A percentile compares a stretch with the other conserved stretches of the same genome.
Conservation (phyloP, 2,329 filamentous ascomycete species). For the Pseudopyrenochaeta lycopersici region DNA sequence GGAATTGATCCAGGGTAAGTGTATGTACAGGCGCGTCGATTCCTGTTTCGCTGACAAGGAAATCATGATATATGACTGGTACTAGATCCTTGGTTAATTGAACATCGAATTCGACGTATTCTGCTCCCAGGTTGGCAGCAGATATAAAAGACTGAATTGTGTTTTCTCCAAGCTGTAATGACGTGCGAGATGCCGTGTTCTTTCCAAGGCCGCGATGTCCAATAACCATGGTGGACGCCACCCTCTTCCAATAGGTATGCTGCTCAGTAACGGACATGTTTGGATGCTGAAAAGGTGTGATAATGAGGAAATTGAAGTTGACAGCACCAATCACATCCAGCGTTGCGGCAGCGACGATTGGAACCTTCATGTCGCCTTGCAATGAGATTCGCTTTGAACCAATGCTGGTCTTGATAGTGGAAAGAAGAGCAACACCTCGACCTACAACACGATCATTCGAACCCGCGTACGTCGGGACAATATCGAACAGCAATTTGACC, state of each 20-base stretch:
- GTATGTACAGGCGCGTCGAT: constrained; percentile 97
- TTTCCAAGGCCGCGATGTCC: constrained; percentile 82
- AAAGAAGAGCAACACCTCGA: constrained; percentile 86
- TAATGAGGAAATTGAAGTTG: constrained; percentile 95
- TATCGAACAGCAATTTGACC: constrained; percentile 91
- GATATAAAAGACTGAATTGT: constrained; percentile 96
- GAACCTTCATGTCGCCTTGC: constrained; percentile 90
- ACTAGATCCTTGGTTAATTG: constrained; percentile 99
- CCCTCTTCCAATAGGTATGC: constrained; percentile 96
- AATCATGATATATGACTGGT: constrained; percentile 98
- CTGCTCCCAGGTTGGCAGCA: constrained; percentile 87
- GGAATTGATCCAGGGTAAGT: constrained; percentile 91
- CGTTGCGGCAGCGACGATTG: constrained; percentile 81
- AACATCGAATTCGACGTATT: constrained; percentile 81
- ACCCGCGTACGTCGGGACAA: constrained; percentile 94
- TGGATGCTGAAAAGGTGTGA: constrained; percentile 92
- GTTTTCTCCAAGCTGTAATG: constrained; percentile 94
- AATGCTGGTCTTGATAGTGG: constrained; percentile 82
- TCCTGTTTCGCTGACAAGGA: constrained; percentile 95
- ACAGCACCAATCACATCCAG: constrained; percentile 93
- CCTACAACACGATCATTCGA: constrained; percentile 82
- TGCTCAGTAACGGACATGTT: constrained; percentile 91
- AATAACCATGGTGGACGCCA: constrained; percentile 85
- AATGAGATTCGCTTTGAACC: constrained; percentile 89
- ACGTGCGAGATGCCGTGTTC: constrained; percentile 83